Conservation (phyloP, 2,329 filamentous ascomycete species). For the Fusarium sp. region DNA sequence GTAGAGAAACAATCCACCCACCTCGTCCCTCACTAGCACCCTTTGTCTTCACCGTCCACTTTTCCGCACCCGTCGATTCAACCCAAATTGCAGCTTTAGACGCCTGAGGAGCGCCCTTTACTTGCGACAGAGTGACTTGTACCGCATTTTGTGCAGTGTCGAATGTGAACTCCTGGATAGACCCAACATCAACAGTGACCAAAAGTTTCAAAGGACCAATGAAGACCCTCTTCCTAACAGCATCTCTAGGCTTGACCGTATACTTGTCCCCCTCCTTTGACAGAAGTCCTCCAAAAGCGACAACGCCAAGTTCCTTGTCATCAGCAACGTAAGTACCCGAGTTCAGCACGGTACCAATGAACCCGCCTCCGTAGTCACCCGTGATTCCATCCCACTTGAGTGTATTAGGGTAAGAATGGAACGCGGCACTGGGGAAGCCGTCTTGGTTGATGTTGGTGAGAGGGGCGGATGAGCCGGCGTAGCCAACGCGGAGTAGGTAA, state of each 20-base stretch:
- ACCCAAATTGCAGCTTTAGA: constrained; percentile 53
- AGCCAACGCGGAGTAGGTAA: constrained; percentile 66
- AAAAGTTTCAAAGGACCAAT: constrained; percentile 60
- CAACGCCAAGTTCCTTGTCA: constrained; percentile 59
- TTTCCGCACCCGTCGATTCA: constrained; percentile 45
- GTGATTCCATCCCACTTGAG: constrained; percentile 68
- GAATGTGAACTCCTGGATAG: constrained; percentile 56
- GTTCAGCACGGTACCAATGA: constrained; percentile 64
- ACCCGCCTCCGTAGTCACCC: constrained; percentile 69
- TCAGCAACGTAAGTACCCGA: constrained; percentile 63
- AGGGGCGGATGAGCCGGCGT: constrained; percentile 65
- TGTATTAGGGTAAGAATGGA: constrained; percentile 69
- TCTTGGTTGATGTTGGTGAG: constrained; percentile 67
- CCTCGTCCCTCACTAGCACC: constrained; percentile 27
- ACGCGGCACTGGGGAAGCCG: constrained; percentile 67
- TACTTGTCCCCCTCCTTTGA: constrained; percentile 43
- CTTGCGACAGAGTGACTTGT: constrained; percentile 50
- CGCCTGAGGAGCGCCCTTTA: constrained; percentile 46
- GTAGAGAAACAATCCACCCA: constrained; percentile 36
- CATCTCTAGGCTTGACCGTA: constrained; percentile 58
- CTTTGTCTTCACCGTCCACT: constrained; percentile 22
- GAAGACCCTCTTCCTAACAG: constrained; percentile 62
- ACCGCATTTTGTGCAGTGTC: constrained; percentile 7
- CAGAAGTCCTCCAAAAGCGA: constrained; percentile 63
- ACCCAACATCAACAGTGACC: constrained; percentile 59